A percentile compares a stretch with the other conserved stretches of the same genome.
Evolutionary conservation across 2,329 filamentous ascomycete species (phyloP).

Genomic region (Fusarium nisikadoi): DNA sequence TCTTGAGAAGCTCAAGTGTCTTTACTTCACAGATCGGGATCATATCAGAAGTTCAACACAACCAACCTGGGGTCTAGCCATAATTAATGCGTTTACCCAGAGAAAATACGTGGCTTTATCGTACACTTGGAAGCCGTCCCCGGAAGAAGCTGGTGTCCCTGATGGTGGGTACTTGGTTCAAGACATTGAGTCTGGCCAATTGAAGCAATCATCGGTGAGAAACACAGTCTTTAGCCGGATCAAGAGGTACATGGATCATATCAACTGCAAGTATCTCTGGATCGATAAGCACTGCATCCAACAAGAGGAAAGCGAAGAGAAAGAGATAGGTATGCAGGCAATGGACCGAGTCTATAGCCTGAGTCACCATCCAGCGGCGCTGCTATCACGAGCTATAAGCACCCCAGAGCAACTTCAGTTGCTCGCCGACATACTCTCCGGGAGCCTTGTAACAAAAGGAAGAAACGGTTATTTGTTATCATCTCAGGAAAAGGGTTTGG

Average conservation of each 20-base stretch:
- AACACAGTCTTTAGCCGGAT: not conserved
- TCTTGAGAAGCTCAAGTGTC: not conserved
- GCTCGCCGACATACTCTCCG: not conserved
- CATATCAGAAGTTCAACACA: fast-evolving
- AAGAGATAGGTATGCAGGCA: not conserved
- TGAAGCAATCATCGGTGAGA: not conserved
- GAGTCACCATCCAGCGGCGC: fast-evolving
- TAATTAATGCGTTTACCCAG: fast-evolving
- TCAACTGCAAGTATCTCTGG: not conserved
- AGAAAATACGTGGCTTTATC: not conserved
- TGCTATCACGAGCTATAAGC: fast-evolving
- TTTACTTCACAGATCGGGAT: fast-evolving
- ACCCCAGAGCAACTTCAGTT: fast-evolving
- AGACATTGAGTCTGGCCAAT: fast-evolving
- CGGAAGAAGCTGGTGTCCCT: fast-evolving
- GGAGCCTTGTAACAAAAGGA: too few species aligned
- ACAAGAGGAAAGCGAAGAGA: fast-evolving
- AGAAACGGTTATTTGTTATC: too few species aligned
- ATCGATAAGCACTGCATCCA: not conserved
- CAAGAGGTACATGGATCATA: not conserved
- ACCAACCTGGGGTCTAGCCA: fast-evolving
- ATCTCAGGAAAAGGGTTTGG: too few species aligned
- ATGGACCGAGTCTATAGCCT: not conserved
- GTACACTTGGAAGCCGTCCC: not conserved
- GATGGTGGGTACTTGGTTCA: not conserved